Base-by-base conservation (phyloP, 2,329 filamentous ascomycete species). In the Aspergillus sp. region DNA sequence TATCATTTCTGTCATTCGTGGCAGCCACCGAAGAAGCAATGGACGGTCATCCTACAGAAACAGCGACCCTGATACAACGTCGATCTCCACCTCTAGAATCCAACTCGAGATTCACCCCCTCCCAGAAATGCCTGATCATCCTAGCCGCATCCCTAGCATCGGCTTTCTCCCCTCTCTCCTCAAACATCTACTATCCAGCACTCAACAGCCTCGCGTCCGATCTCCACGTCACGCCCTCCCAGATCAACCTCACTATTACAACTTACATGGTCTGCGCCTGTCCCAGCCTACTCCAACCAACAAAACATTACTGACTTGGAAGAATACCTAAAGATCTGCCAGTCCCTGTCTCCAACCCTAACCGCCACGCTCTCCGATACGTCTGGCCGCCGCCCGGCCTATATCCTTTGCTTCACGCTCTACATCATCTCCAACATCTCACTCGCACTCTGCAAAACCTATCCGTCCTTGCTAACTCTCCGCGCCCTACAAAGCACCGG, bases 291-390 rank as follows among this genome's bases (percentile, higher is more conserved):
- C 2, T 58, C 15, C 48, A 46, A 19, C 24, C 11, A 51, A 52
- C 24, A 23, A 55, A 37, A 23, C 31, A 44, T 23, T 4, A 23
- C 40, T 21, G n/a, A 21, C 15, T 7, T 41, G n/a, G 3, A 19
- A 12, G 6, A 21, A 14, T 4, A 23, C 11, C 15, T 63, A 37
- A 45, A 75, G 75, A 76, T 82, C 56, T 75, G 78, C 19, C 81
- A 84, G 71, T 82, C 78, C 8, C 70, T 84, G 21, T 77, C 79
- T 4, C 80, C 80, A 12, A 75, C 79, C 37, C 68, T 82, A 4
- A 75, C 79, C 57, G 79, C 79, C 2, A 77, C 76, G 12, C 68
- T 82, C 11, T 76, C 79, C 7, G 80, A 82, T 61, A 75, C 73
- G 57, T 72, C 73, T 23, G 80, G 80, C 14, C 73, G 80, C 31